Percentiles rank a stretch among this genome's conserved stretches.
Conservation (phyloP, 768 basidiomycete species). For the Pleurotus pulmonarius region DNA sequence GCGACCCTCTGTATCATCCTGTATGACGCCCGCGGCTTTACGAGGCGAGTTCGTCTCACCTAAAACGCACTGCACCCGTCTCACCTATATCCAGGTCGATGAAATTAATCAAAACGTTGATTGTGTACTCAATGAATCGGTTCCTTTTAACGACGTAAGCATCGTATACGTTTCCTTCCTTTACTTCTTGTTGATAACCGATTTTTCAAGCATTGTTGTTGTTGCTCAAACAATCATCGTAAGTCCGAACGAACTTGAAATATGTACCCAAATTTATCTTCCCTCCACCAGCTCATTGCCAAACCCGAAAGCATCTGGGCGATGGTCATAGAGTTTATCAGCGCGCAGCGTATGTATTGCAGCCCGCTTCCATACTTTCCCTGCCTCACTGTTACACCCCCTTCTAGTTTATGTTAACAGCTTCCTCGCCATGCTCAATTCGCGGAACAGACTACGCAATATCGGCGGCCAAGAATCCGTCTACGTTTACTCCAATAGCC, state of each 20-base stretch:
- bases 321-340: conserved; percentile 6
- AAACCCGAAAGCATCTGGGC: conserved; percentile 4
- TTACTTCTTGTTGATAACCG: too few relatives aligned
- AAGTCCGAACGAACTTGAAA: neutral
- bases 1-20: conserved; percentile 1
- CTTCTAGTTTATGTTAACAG: neutral
- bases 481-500: neutral
- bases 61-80: neutral
- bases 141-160: conserved; percentile 2
- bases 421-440: conserved; percentile 5
- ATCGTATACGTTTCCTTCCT: neutral
- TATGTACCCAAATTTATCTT: too few relatives aligned
- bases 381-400: neutral
- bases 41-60: neutral
- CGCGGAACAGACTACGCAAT: conserved; percentile 2
- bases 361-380: neutral
- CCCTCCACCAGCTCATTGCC: too few relatives aligned
- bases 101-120: conserved; percentile 3
- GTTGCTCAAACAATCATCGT: conserved; percentile 1
- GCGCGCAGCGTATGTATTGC: neutral
- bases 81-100: neutral
- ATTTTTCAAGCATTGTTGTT: neutral
- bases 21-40: conserved; percentile 5
- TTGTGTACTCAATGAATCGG: conserved; percentile 1
- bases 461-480: neutral